Evolutionary conservation across 768 basidiomycete genomes (phyloP).

Genomic region (Sarcomyxa edulis): DNA sequence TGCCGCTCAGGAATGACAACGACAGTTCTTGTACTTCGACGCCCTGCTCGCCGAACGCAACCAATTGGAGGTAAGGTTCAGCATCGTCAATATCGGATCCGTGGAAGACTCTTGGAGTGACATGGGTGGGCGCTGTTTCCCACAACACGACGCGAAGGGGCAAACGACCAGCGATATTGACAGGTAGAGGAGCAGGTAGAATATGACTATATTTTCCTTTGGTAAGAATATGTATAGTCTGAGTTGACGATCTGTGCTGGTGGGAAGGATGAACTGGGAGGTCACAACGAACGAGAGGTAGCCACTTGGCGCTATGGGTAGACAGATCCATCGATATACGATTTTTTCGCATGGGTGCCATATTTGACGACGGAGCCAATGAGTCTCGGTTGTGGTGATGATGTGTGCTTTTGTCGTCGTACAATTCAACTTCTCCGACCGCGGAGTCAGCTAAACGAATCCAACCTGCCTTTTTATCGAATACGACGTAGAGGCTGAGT

Average conservation of each 20-base stretch:
- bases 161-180: constrained; percentile 34
- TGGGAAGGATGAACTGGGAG: constrained; percentile 33
- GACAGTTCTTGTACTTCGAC: constrained; percentile 70
- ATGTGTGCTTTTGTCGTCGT: constrained; percentile 31
- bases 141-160: constrained; percentile 56
- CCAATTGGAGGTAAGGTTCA: constrained; percentile 56
- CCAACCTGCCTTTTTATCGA: constrained; percentile 85
- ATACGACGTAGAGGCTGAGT: constrained; percentile 74
- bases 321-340: constrained; percentile 26
- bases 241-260: constrained; percentile 21
- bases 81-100: constrained; percentile 15
- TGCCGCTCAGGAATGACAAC: constrained; percentile 46
- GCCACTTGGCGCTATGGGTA: constrained; percentile 39
- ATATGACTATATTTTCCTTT: constrained; percentile 66
- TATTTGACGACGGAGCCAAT: constrained; percentile 18
- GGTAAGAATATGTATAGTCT: constrained; percentile 60
- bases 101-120: constrained; percentile 46
- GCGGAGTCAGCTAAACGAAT: constrained; percentile 79
- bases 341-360: constrained; percentile 31
- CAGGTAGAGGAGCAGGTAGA: constrained; percentile 61
- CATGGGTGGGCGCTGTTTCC: constrained; percentile 50
- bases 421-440: constrained; percentile 72
- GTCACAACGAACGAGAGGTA: constrained; percentile 41
- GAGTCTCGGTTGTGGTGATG: constrained; percentile 13
- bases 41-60: constrained; percentile 66